Evolutionary conservation across 2,329 filamentous ascomycete genomes (phyloP).

Genomic region (Aspergillus sclerotialis): DNA sequence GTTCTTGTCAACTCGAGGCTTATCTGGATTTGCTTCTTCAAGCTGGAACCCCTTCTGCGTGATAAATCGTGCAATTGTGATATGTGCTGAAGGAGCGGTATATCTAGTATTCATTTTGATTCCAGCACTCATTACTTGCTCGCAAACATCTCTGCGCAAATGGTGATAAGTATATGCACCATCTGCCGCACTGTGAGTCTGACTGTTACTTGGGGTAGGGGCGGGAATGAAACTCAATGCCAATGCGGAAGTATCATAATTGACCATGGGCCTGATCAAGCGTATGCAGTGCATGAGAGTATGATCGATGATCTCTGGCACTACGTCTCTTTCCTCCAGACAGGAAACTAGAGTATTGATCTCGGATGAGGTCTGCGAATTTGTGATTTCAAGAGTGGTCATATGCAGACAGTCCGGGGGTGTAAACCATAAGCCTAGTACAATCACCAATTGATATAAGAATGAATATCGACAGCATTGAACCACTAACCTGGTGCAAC

Average conservation of each 20-base stretch:
- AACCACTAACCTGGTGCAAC: conserved; percentile 61
- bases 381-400: conserved; percentile 77
- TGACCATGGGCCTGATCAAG: conserved; percentile 74
- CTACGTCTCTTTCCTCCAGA: conserved; percentile 44
- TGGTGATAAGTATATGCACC: conserved; percentile 85
- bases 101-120: conserved; percentile 72
- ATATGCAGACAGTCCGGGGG: conserved; percentile 71
- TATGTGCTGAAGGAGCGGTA: conserved; percentile 80
- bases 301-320: conserved; percentile 58
- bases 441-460: conserved; percentile 1
- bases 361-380: conserved; percentile 64
- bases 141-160: conserved; percentile 70
- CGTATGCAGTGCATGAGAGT: conserved; percentile 62
- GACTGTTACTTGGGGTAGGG: conserved; percentile 48
- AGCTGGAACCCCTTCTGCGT: conserved; percentile 51
- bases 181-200: conserved; percentile 36
- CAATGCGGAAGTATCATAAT: conserved; percentile 77
- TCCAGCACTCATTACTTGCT: conserved; percentile 53
- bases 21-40: conserved; percentile 29
- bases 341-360: conserved; percentile 56
- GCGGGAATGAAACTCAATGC: conserved; percentile 84
- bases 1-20: conserved; percentile 32
- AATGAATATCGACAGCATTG: neutral
- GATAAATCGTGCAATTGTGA: conserved; percentile 80
- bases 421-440: conserved; percentile 76